Conservation (phyloP, 352 stramenopile species). For the Lagenidium sp. region DNA sequence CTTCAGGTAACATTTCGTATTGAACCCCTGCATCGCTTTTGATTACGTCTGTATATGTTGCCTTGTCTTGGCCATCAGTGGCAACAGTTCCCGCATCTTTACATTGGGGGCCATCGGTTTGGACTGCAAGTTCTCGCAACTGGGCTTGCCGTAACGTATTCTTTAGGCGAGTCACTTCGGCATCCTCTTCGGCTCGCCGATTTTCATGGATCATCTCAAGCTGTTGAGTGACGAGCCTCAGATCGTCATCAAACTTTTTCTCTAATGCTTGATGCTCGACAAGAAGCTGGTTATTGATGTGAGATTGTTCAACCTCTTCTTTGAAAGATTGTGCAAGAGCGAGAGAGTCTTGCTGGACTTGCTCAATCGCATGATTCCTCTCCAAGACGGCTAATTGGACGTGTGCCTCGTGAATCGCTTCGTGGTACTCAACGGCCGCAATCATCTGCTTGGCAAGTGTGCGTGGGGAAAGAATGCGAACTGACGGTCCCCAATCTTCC, state of each 20-base stretch:
- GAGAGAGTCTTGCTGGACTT: slow-evolving; percentile 40
- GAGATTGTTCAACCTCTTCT: slow-evolving; percentile 47
- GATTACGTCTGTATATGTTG: no score
- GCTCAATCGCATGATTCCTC: slow-evolving; percentile 36
- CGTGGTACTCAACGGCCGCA: slow-evolving; percentile 58
- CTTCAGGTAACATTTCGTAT: no score
- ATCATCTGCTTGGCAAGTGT: slow-evolving; percentile 39
- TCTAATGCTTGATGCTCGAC: slow-evolving; percentile 37
- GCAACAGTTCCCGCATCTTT: slow-evolving; percentile 31
- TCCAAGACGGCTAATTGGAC: slow-evolving; percentile 52
- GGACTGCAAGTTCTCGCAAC: slow-evolving; percentile 30
- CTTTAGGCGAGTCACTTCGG: slow-evolving; percentile 5
- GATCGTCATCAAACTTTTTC: slow-evolving; percentile 38
- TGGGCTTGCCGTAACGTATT: slow-evolving; percentile 18
- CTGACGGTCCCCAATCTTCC: slow-evolving; percentile 9
- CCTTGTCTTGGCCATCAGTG: no score
- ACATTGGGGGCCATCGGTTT: slow-evolving; percentile 28
- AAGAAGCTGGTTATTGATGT: slow-evolving; percentile 30
- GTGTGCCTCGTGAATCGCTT: slow-evolving; percentile 52
- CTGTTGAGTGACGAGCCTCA: slow-evolving; percentile 28
- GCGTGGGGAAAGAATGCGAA: slow-evolving; percentile 29
- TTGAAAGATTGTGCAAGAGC: slow-evolving; percentile 51
- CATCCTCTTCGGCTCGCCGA: slow-evolving; percentile 17
- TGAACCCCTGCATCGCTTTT: no score
- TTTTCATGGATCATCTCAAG: slow-evolving; percentile 23